Percentiles rank a stretch among this genome's conserved stretches.
These are phyloP conservation scores for Candida alai DNA, from an alignment of 805 yeast species.

Conservation along the genomic window DNA sequence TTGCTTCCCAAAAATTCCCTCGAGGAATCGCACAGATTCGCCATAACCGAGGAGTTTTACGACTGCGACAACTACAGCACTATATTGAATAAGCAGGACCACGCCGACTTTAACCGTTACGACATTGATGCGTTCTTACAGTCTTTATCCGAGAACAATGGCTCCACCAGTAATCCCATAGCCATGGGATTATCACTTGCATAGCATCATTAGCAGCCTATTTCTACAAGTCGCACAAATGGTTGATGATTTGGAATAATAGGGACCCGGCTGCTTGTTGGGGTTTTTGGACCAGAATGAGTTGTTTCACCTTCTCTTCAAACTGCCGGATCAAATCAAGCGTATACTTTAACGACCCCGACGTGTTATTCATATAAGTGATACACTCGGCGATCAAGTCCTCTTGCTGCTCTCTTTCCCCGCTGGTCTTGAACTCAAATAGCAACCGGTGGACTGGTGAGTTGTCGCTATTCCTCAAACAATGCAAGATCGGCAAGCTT, in stretches of 20 bases:
- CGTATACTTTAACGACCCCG: constrained; percentile 25
- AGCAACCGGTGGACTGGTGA: constrained; percentile 23
- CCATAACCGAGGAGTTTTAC: constrained; percentile 10
- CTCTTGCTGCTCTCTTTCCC: constrained; percentile 13
- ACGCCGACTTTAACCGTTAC: too few species aligned
- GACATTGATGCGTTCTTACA: constrained; percentile 25
- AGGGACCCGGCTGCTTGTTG: constrained; percentile 5
- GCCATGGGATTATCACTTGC: too few species aligned
- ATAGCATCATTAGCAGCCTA: too few species aligned
- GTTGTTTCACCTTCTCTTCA: constrained; percentile 15
- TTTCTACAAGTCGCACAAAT: constrained; percentile 17
- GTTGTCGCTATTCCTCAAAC: constrained; percentile 14
- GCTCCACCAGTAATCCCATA: too few species aligned
- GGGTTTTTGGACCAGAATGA: constrained; percentile 9
- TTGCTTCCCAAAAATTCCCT: constrained; percentile 24
- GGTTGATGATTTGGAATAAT: constrained; percentile 14
- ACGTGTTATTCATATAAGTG: constrained; percentile 16
- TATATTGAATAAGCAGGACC: constrained; percentile 1
- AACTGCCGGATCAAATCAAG: constrained; percentile 18
- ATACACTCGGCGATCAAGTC: constrained; percentile 19
- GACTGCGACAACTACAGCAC: constrained; percentile 4
- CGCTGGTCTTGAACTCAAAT: constrained; percentile 13
- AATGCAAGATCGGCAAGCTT: constrained; percentile 79
- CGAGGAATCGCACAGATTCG: constrained; percentile 18
- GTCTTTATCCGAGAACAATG: too few species aligned